A percentile compares a stretch with the other conserved stretches of the same genome.
Evolutionary conservation across 257 asterid species (phyloP).

Genomic region (Fraxinus anomala): DNA sequence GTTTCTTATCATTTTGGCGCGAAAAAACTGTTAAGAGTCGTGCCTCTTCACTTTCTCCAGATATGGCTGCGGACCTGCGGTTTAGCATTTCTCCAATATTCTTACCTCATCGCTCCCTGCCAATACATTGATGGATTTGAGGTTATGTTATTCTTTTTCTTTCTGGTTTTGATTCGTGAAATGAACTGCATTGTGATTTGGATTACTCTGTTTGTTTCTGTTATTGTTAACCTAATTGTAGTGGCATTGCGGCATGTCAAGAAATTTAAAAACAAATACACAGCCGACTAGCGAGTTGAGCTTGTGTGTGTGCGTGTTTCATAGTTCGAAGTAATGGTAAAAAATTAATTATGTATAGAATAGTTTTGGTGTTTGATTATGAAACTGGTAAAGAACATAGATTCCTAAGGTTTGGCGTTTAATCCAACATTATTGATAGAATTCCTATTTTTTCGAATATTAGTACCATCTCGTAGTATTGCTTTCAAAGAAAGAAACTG

Average conservation of each 20-base stretch:
- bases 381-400: background rate
- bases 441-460: background rate
- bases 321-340: background rate
- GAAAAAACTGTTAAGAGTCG: background rate
- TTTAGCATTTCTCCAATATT: background rate
- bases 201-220: background rate
- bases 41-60: background rate
- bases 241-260: background rate
- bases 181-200: background rate
- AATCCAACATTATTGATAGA: constrained; percentile 1
- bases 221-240: background rate
- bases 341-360: background rate
- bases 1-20: background rate
- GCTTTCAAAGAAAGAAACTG: background rate
- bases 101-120: background rate
- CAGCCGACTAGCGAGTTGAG: background rate
- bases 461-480: background rate
- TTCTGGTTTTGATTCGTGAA: background rate
- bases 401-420: background rate
- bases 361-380: background rate
- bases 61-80: background rate
- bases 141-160: background rate
- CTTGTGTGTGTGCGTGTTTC: background rate
- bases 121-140: background rate
- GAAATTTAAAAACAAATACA: background rate